Base-by-base conservation (phyloP, 108 stramenopile genomes). In the Nitzschia sp. region DNA sequence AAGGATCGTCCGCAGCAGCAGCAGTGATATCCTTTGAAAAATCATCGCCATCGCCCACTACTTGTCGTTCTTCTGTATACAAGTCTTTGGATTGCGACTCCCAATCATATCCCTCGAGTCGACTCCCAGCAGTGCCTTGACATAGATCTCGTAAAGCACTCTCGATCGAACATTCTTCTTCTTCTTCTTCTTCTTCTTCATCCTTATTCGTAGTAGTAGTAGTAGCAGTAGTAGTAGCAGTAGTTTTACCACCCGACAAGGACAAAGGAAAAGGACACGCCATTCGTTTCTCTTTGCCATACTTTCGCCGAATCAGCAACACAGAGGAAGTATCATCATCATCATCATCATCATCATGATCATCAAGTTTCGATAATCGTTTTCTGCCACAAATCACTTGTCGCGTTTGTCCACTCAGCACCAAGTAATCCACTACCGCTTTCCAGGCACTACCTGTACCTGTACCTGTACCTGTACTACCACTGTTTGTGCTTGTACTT, bases 381-480 rank as follows among this genome's bases (percentile, higher is more conserved):
- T 22, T 26, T 53, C 22, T 53, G 26, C 67, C 71, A 1, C 27
- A 9, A 35, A 71, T 33, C 2, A 66, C 19, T 32, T 53, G 55
- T 26, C 19, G 57, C 19, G 60, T 69, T 74, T 74, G 25, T 66
- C 58, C 67, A 30, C 41, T 45, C 31, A 25, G 33, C 2, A 67
- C 54, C 41, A 53, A 60, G 0, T 31, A 23, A 11, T 58, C 45
- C 19, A 73, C 0, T 3, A 74, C 5, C 0, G 6, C 23, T 29
- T 65, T 45, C 67, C 69, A 73, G 0, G 45, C 13, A 1, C 6
- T n/a, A 2, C 9, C 46, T 17, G 50, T 28, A 28, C 4, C 16
- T 68, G 50, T 31, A n/a, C n/a, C n/a, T n/a, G n/a, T n/a, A n/a
- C n/a, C n/a, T n/a, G n/a, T n/a, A n/a, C n/a, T n/a, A n/a, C n/a